Conservation (phyloP, 352 stramenopile species). For the Pythium aristosporum region DNA sequence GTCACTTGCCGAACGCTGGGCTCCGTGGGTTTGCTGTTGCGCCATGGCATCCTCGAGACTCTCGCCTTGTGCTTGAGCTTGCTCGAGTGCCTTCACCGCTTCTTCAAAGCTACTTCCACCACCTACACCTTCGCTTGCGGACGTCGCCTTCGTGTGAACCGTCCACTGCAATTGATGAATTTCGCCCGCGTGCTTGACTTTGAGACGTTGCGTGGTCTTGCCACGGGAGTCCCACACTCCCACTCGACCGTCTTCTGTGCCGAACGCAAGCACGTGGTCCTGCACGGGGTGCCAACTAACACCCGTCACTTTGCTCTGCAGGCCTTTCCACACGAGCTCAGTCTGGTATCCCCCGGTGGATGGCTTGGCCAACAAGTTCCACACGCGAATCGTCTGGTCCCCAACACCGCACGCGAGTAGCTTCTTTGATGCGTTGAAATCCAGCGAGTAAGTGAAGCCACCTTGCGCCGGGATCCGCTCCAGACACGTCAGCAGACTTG, state of each 20-base stretch:
- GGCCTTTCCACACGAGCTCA: slow-evolving; percentile 72
- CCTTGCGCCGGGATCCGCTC: slow-evolving; percentile 54
- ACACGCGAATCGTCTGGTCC: slow-evolving; percentile 78
- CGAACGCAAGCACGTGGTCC: slow-evolving; percentile 53
- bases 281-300: slow-evolving; percentile 65
- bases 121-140: neutral
- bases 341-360: slow-evolving; percentile 25
- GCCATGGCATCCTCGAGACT: slow-evolving; percentile 51
- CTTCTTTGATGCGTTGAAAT: slow-evolving; percentile 30
- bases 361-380: slow-evolving; percentile 31
- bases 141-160: neutral
- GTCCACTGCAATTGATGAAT: slow-evolving; percentile 54
- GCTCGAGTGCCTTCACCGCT: slow-evolving; percentile 51
- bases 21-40: slow-evolving; percentile 24
- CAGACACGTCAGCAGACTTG: slow-evolving; percentile 29
- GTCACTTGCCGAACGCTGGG: neutral
- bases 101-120: slow-evolving; percentile 12
- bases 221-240: slow-evolving; percentile 53
- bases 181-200: slow-evolving; percentile 37
- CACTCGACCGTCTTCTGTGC: slow-evolving; percentile 68
- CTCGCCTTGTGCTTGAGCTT: slow-evolving; percentile 43
- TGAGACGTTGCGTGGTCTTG: slow-evolving; percentile 57
- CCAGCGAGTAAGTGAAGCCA: slow-evolving; percentile 60
- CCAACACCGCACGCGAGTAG: slow-evolving; percentile 54
- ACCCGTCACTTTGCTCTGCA: slow-evolving; percentile 76